A percentile compares a stretch with the other conserved stretches of the same genome.
Evolutionary conservation across 805 yeast species (phyloP).

Genomic region (Wickerhamomyces ciferrii): DNA sequence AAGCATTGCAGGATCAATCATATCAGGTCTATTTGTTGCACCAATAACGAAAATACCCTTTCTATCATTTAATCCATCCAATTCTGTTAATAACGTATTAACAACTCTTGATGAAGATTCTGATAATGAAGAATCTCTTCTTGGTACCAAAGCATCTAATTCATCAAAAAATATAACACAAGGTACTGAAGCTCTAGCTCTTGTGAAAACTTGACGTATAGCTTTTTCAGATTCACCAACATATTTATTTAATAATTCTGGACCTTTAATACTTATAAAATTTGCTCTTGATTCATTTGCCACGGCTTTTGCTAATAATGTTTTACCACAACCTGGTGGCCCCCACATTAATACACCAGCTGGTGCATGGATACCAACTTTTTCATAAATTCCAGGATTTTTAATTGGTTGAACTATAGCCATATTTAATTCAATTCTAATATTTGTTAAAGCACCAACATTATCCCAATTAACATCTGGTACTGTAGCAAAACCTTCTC

Average conservation of each 20-base stretch:
- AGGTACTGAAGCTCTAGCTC: conserved; percentile 91
- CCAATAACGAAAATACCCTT: conserved; percentile 93
- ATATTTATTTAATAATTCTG: conserved; percentile 88
- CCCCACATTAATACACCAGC: conserved; percentile 98
- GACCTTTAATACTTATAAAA: conserved; percentile 93
- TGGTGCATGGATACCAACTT: conserved; percentile 94
- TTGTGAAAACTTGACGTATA: conserved; percentile 84
- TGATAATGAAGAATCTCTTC: conserved; percentile 82
- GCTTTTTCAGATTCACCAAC: conserved; percentile 97
- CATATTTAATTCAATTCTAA: conserved; percentile 90
- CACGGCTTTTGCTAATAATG: conserved; percentile 92
- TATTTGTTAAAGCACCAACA: conserved; percentile 81
- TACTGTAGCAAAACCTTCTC: conserved; percentile 98
- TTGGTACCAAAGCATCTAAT: conserved; percentile 91
- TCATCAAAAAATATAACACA: conserved; percentile 96
- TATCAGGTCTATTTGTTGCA: conserved; percentile 96
- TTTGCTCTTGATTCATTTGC: conserved; percentile 97
- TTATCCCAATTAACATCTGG: conserved; percentile 96
- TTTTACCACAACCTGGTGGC: conserved; percentile 99
- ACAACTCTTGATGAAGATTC: conserved; percentile 93
- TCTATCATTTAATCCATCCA: conserved; percentile 91
- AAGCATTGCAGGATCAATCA: conserved; percentile 97
- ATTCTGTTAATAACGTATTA: conserved; percentile 87
- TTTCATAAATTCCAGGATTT: conserved; percentile 82
- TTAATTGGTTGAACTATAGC: conserved; percentile 96